Evolutionary conservation across 2,329 filamentous ascomycete genomes (phyloP), one percentile per base, ranked within the genome.

Genomic region (Samsoniella hepiali): DNA sequence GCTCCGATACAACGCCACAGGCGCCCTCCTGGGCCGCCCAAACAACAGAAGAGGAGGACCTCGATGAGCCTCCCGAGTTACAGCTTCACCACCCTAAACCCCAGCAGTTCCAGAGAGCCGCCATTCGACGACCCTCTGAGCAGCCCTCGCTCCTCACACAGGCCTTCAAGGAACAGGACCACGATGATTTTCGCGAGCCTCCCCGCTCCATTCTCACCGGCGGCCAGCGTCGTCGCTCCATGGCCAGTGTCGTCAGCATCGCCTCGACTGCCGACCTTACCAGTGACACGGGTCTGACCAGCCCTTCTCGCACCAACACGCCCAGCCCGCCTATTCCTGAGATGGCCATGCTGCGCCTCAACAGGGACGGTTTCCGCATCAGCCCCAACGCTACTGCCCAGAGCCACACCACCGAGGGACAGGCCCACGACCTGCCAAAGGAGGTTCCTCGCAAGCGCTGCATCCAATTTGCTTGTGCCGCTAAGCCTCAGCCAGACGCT

Each of bases 281-380:
- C n/a, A 97, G 93, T 76, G 95, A 97, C 71, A 95, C 91, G 64
- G 93, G 91, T 64, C 79, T 96, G 64, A 96, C 93, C 22, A 97
- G 92, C 71, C 93, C 94, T 49, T 90, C 91, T n/a, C 84, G 92
- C 63, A 91, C 91, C 42, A 92, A 87, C 74, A 94, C 92, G 0
- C 92, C 93, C 1, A 98, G 94, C 72, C 94, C 95, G 22, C 92
- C 92, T n/a, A 81, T 89, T 3, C 87, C 87, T 5, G 82, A 87
- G 22, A 79, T 85, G 59, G 77, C 79, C 27, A 79, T 82, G 62
- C 72, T 77, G 8, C 77, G 75, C 32, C 67, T 83, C 40, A 72
- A 77, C 49, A 65, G 75, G 64, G 71, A 74, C 58, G 51, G 72
- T 54, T 64, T 67, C 29, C 49, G 65, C 22, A 57, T 63, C 38